These are phyloP conservation scores for Teratosphaeria pseudoeucalypti DNA, from an alignment of 2,329 filamentous ascomycete species.

Conservation along the genomic window DNA sequence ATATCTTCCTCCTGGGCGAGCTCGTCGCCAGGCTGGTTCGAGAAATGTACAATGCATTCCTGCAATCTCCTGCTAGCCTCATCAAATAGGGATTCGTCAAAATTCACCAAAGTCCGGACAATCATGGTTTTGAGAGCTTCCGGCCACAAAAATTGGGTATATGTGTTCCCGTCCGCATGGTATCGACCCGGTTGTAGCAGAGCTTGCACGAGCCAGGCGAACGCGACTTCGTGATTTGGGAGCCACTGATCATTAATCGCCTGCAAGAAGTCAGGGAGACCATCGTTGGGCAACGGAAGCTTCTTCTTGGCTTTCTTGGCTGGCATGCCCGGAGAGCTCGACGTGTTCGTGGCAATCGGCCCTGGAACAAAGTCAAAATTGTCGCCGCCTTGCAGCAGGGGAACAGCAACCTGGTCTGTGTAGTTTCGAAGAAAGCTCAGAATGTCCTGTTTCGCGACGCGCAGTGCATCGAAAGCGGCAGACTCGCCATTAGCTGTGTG, in stretches of 20 bases:
- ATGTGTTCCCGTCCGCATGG: slow-evolving; percentile 27
- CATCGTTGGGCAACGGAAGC: slow-evolving; percentile 19
- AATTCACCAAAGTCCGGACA: slow-evolving; percentile 41
- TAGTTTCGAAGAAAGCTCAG: slow-evolving; percentile 18
- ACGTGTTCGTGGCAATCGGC: slow-evolving; percentile 1
- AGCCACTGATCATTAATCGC: slow-evolving; percentile 38
- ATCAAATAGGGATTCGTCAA: slow-evolving; percentile 44
- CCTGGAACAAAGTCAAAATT: slow-evolving; percentile 14
- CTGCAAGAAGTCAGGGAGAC: slow-evolving; percentile 32
- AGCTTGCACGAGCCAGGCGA: slow-evolving; percentile 40
- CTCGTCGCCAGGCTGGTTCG: background rate
- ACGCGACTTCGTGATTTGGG: slow-evolving; percentile 42
- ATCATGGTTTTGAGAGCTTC: slow-evolving; percentile 45
- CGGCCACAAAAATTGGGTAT: slow-evolving; percentile 45
- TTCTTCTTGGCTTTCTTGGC: background rate
- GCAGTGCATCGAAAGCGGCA: slow-evolving; percentile 5
- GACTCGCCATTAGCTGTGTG: background rate
- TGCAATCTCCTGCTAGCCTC: slow-evolving; percentile 6
- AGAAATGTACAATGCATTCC: background rate
- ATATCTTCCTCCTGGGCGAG: background rate
- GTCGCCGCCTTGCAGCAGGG: slow-evolving; percentile 14
- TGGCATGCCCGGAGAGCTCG: background rate
- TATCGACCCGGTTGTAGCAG: slow-evolving; percentile 36
- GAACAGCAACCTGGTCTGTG: slow-evolving; percentile 18
- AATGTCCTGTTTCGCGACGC: slow-evolving; percentile 14